Base-by-base conservation (phyloP, 331 rosid species). In the Ulmus americana region DNA sequence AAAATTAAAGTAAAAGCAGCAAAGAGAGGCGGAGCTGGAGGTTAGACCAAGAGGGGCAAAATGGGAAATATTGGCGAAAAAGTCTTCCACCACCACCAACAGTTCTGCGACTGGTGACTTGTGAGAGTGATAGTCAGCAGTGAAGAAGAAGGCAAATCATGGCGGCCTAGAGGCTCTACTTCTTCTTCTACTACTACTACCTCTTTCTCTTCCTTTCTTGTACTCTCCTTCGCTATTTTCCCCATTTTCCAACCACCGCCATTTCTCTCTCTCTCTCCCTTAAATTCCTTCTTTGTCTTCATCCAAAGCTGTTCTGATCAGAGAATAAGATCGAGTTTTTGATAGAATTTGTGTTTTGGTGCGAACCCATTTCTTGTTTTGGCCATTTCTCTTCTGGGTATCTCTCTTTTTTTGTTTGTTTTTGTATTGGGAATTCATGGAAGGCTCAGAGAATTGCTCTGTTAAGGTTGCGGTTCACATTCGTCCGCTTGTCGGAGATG, bases 381-480 rank as follows among this genome's bases (percentile, higher is more conserved):
- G 8, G 11, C 5, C 45, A 7, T 42, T 16, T 45, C 45, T 64
- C 3, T 39, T 3, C 3, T 45, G 57, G 53, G 41, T 42, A 5
- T 58, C 55, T 22, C 14, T 12, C 8, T n/a, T 40, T 3, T 39
- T 28, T 28, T 1, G 2, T 28, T 28, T 28, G 35, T 28, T 28
- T 28, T 28, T 28, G 15, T 4, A 28, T 45, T 39, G 28, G 58
- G 8, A 10, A 47, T 57, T 50, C 14, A 70, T 88, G 95, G 92
- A 88, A 61, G 39, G 83, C 5, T 64, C 85, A 45, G 90, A 88
- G 67, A 85, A 81, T 75, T 88, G 92, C 43, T 68, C 71, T 13
- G 96, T 88, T 2, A 88, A 88, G 81, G 96, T 88, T 60, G 92
- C 92, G 55, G 81, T 88, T 74, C 96, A 88, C 64, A 75, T 85